A percentile compares a stretch with the other conserved stretches of the same genome.
These are phyloP conservation scores for Mycosarcoma maydis DNA, from an alignment of 1,284 basidiomycete species.

Conservation along the genomic window DNA sequence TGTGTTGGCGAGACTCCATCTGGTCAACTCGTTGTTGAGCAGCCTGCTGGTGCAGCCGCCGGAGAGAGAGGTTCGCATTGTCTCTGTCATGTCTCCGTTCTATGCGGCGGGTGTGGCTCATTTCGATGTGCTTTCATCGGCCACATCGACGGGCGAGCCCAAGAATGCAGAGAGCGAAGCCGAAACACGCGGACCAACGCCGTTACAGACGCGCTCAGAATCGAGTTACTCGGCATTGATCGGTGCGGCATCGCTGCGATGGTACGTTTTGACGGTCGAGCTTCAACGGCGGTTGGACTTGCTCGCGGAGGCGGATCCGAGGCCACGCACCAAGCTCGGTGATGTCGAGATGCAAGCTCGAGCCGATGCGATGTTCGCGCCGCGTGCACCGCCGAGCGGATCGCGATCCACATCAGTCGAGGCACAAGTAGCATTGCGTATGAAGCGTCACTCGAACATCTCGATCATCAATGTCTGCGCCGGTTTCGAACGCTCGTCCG, in stretches of 20 bases:
- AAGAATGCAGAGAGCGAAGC: too few species aligned
- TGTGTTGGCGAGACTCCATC: constrained; percentile 53
- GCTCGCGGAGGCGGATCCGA: constrained; percentile 54
- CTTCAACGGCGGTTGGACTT: constrained; percentile 55
- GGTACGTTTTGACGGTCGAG: constrained; percentile 50
- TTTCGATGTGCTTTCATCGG: constrained; percentile 28
- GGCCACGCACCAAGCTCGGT: constrained; percentile 50
- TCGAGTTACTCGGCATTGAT: constrained; percentile 18
- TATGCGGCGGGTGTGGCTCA: constrained; percentile 53
- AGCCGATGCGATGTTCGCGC: constrained; percentile 1
- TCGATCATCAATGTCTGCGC: constrained; percentile 55
- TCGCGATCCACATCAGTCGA: neutral
- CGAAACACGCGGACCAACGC: neutral
- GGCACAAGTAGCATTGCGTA: constrained; percentile 7
- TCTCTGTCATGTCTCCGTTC: constrained; percentile 56
- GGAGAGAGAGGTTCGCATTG: constrained; percentile 56
- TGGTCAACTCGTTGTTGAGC: constrained; percentile 56
- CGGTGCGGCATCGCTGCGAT: constrained; percentile 47
- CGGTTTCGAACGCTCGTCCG: constrained; percentile 57
- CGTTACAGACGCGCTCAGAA: constrained; percentile 12
- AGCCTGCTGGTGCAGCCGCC: constrained; percentile 53
- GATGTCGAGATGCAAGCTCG: constrained; percentile 42
- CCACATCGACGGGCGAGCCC: neutral
- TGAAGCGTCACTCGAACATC: constrained; percentile 50
- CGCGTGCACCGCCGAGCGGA: neutral